A percentile compares a stretch with the other conserved stretches of the same genome.
Conservation (phyloP, 768 basidiomycete species). For the Boletus vermiculosoides region DNA sequence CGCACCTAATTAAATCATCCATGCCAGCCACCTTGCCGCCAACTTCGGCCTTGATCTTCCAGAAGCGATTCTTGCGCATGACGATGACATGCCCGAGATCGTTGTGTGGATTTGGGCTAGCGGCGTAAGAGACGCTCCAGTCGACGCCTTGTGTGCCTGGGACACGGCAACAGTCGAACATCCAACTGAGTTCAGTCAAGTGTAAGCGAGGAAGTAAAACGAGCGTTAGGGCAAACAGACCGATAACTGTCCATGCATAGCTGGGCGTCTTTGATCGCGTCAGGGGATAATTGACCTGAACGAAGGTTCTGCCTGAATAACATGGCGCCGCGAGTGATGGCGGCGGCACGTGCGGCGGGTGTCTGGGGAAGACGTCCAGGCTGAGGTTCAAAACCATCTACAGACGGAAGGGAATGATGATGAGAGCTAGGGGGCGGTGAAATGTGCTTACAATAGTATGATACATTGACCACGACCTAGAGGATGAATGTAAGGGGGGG, state of each 20-base stretch:
- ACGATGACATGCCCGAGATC: slow-evolving; percentile 80
- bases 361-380: slow-evolving; percentile 59
- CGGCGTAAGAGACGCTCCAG: slow-evolving; percentile 72
- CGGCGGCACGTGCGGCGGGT: slow-evolving; percentile 66
- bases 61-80: slow-evolving; percentile 80
- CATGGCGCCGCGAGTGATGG: slow-evolving; percentile 67
- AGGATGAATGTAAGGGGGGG: slow-evolving; percentile 3
- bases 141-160: slow-evolving; percentile 74
- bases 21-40: slow-evolving; percentile 61
- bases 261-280: slow-evolving; percentile 63
- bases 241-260: slow-evolving; percentile 88
- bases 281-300: slow-evolving; percentile 62
- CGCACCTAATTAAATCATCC: slow-evolving; percentile 62
- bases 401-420: slow-evolving; percentile 7
- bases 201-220: not conserved
- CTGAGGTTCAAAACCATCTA: slow-evolving; percentile 76
- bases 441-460: slow-evolving; percentile 79
- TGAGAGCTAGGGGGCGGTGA: not conserved
- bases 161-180: slow-evolving; percentile 88
- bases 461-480: slow-evolving; percentile 85
- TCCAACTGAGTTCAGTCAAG: slow-evolving; percentile 58
- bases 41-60: slow-evolving; percentile 68
- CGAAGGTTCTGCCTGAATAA: slow-evolving; percentile 70
- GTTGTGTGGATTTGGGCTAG: slow-evolving; percentile 27
- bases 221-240: slow-evolving; percentile 34